Evolutionary conservation across 2,329 filamentous ascomycete species (phyloP), one percentile per base, ranked within the genome.

Genomic region (Penicillium sp.): DNA sequence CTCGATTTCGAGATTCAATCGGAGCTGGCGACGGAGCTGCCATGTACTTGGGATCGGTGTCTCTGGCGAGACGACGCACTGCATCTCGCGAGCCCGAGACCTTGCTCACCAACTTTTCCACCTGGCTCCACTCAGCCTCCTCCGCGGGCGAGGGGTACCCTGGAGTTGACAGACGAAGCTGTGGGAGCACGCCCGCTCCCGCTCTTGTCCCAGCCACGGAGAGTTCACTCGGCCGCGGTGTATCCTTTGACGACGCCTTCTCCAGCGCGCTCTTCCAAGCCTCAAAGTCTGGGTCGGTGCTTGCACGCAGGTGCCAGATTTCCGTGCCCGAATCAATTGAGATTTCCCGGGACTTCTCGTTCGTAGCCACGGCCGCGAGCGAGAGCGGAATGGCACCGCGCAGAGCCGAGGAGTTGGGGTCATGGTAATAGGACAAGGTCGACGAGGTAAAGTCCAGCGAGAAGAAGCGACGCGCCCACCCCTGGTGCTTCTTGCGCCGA

Each of bases 241-340:
- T 45, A 9, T 57, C 66, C 50, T 85, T 80, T 53, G 88, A 87
- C 4, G 89, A 88, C 4, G 91, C 90, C 55, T 81, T 84, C 67
- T 96, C 90, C 43, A 98, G 73, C 0, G 90, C 91, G 40, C 80
- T 78, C 41, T 85, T 89, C 93, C 93, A 98, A 13, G 86, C 85
- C 40, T 81, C 78, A 64, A 96, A 98, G 53, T 97, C 91, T 55
- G 85, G 86, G 43, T 82, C 80, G 58, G 88, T 95, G 43, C 80
- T 81, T 3, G 93, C 89, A 60, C 84, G 85, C 28, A 98, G 75
- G 71, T 97, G 93, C 93, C 93, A 98, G 26, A 98, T 83, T 68
- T 98, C 93, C 2, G 93, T 90, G 1, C 93, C 93, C 0, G 93
- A 97, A 66, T 98, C 93, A 48, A 98, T 93, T 37, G 86, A 95